Evolutionary conservation across 2,329 filamentous ascomycete genomes (phyloP).

Genomic region (Coniochaeta ligniaria): DNA sequence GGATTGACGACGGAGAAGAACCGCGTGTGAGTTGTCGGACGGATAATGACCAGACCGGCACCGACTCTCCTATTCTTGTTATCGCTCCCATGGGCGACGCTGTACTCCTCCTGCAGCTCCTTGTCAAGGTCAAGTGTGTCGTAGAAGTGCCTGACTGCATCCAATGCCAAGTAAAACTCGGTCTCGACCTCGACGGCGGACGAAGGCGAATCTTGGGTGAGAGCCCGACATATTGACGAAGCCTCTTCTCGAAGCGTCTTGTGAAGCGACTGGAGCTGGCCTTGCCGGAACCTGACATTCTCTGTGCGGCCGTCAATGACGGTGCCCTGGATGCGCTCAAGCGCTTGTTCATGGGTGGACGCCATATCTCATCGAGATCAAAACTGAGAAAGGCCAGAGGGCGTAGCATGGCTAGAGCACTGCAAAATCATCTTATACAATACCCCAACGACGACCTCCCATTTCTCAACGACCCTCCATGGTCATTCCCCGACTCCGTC

Average conservation of each 20-base stretch:
- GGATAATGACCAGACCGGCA: constrained; percentile 22
- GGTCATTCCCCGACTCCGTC: not conserved
- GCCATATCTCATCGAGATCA: not conserved
- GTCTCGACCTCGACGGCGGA: constrained; percentile 23
- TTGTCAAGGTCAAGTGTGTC: constrained; percentile 17
- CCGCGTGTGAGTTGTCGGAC: constrained; percentile 20
- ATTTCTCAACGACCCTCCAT: not conserved
- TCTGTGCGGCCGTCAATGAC: constrained; percentile 28
- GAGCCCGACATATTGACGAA: constrained; percentile 20
- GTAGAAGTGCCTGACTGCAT: constrained; percentile 20
- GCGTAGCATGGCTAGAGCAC: not conserved
- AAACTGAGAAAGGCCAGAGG: not conserved
- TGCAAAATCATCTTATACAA: not conserved
- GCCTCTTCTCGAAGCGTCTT: constrained; percentile 18
- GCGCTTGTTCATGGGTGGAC: constrained; percentile 3
- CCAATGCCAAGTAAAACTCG: constrained; percentile 22
- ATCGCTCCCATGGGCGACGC: constrained; percentile 17
- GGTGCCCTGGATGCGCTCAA: constrained; percentile 23
- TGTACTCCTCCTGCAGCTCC: constrained; percentile 22
- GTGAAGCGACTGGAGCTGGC: constrained; percentile 29
- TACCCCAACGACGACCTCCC: not conserved
- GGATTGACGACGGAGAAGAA: constrained; percentile 24
- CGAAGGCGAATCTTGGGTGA: constrained; percentile 20
- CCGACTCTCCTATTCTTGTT: constrained; percentile 12
- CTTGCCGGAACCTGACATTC: constrained; percentile 28